Percentiles rank a stretch among this genome's conserved stretches.
Evolutionary conservation across 352 stramenopile genomes (phyloP).

Genomic region (Ochromonadaceae sp.): DNA sequence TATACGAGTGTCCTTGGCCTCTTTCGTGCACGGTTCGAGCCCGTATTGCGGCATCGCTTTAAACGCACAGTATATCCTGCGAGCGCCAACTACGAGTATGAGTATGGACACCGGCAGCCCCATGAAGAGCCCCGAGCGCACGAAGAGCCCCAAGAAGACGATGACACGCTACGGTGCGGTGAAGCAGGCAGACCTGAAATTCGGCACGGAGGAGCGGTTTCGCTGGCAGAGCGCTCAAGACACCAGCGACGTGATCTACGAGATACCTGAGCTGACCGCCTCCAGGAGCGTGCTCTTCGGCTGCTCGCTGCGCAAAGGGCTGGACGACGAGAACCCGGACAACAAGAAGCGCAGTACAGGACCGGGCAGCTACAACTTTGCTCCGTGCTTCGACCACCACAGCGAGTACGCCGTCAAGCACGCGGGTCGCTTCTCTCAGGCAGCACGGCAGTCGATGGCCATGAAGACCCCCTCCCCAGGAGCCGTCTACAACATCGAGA

Average conservation of each 20-base stretch:
- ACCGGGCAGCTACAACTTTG: conserved; percentile 4
- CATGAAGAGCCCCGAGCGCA: not conserved
- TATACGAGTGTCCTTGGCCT: too few species aligned
- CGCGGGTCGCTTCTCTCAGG: not conserved
- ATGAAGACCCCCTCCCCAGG: conserved; percentile 18
- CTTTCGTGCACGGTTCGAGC: too few species aligned
- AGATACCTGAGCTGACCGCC: not conserved
- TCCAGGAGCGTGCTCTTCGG: not conserved
- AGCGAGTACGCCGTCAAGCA: conserved; percentile 2
- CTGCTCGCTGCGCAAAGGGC: not conserved
- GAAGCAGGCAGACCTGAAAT: not conserved
- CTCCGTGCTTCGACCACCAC: not conserved
- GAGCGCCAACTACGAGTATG: too few species aligned
- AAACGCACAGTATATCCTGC: too few species aligned
- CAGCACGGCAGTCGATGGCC: conserved; percentile 1
- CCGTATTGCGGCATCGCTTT: too few species aligned
- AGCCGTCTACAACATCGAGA: conserved; percentile 17
- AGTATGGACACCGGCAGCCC: too few species aligned
- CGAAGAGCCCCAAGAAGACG: conserved; percentile 30
- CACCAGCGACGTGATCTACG: not conserved
- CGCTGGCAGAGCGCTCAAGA: not conserved
- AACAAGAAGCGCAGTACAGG: not conserved
- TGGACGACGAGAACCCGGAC: conserved; percentile 14
- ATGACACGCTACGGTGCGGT: conserved; percentile 1
- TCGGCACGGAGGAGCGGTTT: conserved; percentile 10